These are phyloP conservation scores for Viridothelium virens DNA, from an alignment of 495 filamentous ascomycete species.

Conservation along the genomic window DNA sequence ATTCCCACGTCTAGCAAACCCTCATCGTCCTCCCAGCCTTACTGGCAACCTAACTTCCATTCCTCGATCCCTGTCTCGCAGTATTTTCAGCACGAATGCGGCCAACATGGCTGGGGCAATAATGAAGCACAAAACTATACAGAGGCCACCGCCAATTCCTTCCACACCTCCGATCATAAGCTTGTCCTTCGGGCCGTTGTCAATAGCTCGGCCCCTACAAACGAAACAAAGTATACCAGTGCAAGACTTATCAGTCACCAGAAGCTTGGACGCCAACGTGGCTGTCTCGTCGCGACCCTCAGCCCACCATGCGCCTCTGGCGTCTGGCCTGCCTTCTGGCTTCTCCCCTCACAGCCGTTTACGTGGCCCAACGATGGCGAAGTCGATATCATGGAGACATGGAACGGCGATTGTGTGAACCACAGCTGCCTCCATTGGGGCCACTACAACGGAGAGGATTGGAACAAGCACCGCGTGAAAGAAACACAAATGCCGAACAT, in stretches of 20 bases:
- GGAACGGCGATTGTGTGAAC: slow-evolving; percentile 35
- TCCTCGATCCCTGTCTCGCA: slow-evolving; percentile 30
- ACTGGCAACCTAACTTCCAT: slow-evolving; percentile 37
- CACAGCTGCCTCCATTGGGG: slow-evolving; percentile 44
- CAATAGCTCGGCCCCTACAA: slow-evolving; percentile 23
- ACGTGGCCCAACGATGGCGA: slow-evolving; percentile 30
- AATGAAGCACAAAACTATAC: slow-evolving; percentile 42
- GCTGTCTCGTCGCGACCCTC: slow-evolving; percentile 33
- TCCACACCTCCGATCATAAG: slow-evolving; percentile 34
- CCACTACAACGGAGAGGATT: slow-evolving; percentile 36
- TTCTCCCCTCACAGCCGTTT: slow-evolving; percentile 40
- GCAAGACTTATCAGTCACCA: slow-evolving; percentile 37
- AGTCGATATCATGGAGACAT: slow-evolving; percentile 30
- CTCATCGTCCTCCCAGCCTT: slow-evolving; percentile 12
- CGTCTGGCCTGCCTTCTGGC: slow-evolving; percentile 43
- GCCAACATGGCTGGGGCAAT: slow-evolving; percentile 43
- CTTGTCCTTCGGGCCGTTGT: slow-evolving; percentile 38
- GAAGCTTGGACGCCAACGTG: slow-evolving; percentile 35
- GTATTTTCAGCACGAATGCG: slow-evolving; percentile 38
- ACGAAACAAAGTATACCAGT: slow-evolving; percentile 32
- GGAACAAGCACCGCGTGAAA: slow-evolving; percentile 38
- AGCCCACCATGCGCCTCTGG: slow-evolving; percentile 37
- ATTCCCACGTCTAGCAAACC: slow-evolving; percentile 8
- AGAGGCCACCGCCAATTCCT: slow-evolving; percentile 31
- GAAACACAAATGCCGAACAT: slow-evolving; percentile 33